Percentiles rank a stretch among this genome's conserved stretches.
Conservation (phyloP, 2,329 filamentous ascomycete species). For the Phyllosticta citribraziliensis region DNA sequence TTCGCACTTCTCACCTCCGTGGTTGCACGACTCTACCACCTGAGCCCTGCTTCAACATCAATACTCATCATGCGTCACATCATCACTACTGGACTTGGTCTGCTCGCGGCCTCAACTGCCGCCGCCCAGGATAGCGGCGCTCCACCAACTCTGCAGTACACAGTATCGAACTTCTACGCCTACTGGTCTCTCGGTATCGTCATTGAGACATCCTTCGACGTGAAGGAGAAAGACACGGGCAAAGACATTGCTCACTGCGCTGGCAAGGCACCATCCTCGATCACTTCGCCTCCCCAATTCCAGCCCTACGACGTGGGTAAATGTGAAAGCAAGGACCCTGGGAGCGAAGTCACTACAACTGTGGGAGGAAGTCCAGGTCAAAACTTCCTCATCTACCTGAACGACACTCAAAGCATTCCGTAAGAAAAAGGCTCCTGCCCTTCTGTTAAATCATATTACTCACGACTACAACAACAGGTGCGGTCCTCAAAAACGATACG, state of each 20-base stretch:
- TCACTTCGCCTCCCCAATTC: not conserved
- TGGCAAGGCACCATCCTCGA: not conserved
- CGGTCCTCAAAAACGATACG: not conserved
- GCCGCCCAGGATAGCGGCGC: not conserved
- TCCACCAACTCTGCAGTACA: not conserved
- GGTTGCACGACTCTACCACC: not conserved
- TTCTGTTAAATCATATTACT: not conserved
- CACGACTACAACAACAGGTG: not conserved
- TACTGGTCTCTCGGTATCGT: not conserved
- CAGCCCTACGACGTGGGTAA: not conserved
- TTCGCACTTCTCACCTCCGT: not conserved
- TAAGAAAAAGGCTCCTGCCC: not conserved
- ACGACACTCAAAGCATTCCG: not conserved
- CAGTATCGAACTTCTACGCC: not conserved
- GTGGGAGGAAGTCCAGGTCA: not conserved
- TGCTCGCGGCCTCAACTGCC: not conserved
- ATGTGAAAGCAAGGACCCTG: not conserved
- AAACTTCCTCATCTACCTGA: not conserved
- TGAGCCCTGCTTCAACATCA: not conserved
- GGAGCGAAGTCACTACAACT: not conserved
- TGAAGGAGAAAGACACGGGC: not conserved
- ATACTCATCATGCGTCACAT: not conserved
- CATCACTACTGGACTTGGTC: not conserved
- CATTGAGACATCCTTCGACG: not conserved
- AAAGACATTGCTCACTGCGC: not conserved